Evolutionary conservation across 257 asterid species (phyloP), one percentile per base, ranked within the genome.

Genomic region (Jasminum sambac): DNA sequence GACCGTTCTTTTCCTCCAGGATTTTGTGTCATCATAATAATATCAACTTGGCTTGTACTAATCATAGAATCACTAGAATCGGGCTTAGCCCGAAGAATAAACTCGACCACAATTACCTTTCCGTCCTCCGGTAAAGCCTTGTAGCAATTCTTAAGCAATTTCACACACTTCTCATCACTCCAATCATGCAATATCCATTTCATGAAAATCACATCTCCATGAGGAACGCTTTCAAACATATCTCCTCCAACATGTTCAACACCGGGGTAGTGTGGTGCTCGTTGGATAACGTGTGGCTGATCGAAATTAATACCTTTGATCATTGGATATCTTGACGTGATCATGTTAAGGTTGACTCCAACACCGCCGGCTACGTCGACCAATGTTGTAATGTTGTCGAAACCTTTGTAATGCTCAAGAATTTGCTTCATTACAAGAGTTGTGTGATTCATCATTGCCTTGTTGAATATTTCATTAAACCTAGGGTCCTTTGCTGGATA

Each of bases 151-250:
- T 73, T 72, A 14, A 80, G 70, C 52, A 80, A 68, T 23, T 75
- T 80, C 55, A 75, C 16, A 73, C 83, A 80, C n/a, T 80, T 80
- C 5, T 46, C 71, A 10, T 80, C 85, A 12, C 82, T 78, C 88
- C 88, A 83, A 57, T 83, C 85, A 50, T 83, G 88, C 58, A 80
- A 79, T 17, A 80, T 83, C 88, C 85, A 83, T 21, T 13, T 43
- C 50, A 43, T 43, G 50, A 43, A 43, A 2, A 43, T 11, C n/a
- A 11, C 16, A 2, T 43, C 50, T 43, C 50, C 50, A 13, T n/a
- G 13, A 43, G 17, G 50, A 43, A 43, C 50, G 5, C 50, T 13
- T 3, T 43, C 50, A 43, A 43, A 43, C 50, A 43, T 43, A 12
- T 43, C 50, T 43, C 17, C 50, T 43, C 50, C 50, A 3, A 43